A percentile compares a stretch with the other conserved stretches of the same genome.
Evolutionary conservation across 176 grass and related monocot genomes (phyloP).

Genomic region (Triticum monococcum): DNA sequence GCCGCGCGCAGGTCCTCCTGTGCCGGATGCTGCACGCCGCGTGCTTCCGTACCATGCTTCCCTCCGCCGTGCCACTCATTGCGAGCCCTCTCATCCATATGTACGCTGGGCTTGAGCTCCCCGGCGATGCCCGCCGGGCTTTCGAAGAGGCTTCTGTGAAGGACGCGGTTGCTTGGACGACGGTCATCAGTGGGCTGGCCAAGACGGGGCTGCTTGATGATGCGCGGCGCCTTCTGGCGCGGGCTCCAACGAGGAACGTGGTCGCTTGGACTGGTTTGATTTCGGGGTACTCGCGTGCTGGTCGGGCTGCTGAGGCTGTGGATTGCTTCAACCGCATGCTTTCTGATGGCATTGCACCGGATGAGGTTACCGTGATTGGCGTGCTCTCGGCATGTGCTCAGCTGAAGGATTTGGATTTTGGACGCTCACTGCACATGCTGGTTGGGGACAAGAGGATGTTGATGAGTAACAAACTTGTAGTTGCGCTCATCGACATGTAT

Average conservation of each 20-base stretch:
- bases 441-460: slow-evolving; percentile 31
- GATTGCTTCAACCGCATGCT: slow-evolving; percentile 60
- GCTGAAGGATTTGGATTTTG: slow-evolving; percentile 53
- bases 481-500: slow-evolving; percentile 74
- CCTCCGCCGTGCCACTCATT: not conserved
- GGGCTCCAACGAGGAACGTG: slow-evolving; percentile 61
- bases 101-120: slow-evolving; percentile 43
- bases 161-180: slow-evolving; percentile 56
- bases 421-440: slow-evolving; percentile 48
- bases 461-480: slow-evolving; percentile 45
- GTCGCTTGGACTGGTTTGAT: slow-evolving; percentile 71
- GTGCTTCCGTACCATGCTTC: slow-evolving; percentile 31
- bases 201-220: slow-evolving; percentile 43
- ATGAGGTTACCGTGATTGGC: slow-evolving; percentile 46
- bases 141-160: slow-evolving; percentile 44
- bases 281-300: slow-evolving; percentile 40
- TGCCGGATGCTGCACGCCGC: slow-evolving; percentile 49
- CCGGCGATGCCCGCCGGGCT: slow-evolving; percentile 31
- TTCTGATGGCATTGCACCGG: slow-evolving; percentile 35
- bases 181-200: slow-evolving; percentile 49
- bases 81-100: slow-evolving; percentile 55
- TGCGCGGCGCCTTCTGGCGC: slow-evolving; percentile 31
- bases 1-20: not conserved
- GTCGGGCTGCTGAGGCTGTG: slow-evolving; percentile 38
- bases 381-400: slow-evolving; percentile 46